phyloP scores from a whole-genome alignment of 805 yeast species.

The Saccharomycopsis sp. region DNA sequence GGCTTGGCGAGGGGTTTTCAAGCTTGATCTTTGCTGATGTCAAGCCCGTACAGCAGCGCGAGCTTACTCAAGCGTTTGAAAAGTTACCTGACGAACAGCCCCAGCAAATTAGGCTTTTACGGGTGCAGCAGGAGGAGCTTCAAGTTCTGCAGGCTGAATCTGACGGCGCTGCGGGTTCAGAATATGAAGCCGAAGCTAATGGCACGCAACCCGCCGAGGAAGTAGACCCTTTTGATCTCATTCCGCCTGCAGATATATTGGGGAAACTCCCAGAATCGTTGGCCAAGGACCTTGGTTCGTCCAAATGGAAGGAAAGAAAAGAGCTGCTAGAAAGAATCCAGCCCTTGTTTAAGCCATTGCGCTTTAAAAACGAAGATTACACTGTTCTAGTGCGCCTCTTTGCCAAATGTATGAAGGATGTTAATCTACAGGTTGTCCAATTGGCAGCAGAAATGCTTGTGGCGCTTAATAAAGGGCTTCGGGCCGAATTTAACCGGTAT shows the following conservation, averaged over 20 bases:
- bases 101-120: slow-evolving; percentile 49
- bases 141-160: slow-evolving; percentile 20
- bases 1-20: slow-evolving; percentile 64
- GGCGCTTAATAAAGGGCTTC: slow-evolving; percentile 59
- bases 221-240: slow-evolving; percentile 63
- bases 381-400: slow-evolving; percentile 52
- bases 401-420: slow-evolving; percentile 77
- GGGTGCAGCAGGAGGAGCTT: slow-evolving; percentile 43
- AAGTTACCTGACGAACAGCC: slow-evolving; percentile 38
- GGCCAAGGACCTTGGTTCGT: slow-evolving; percentile 44
- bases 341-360: slow-evolving; percentile 46
- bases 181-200: too few species aligned
- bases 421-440: slow-evolving; percentile 80
- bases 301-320: slow-evolving; percentile 89
- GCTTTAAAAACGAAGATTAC: slow-evolving; percentile 58
- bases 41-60: slow-evolving; percentile 90
- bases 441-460: slow-evolving; percentile 64
- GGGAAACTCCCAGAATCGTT: slow-evolving; percentile 62
- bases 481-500: slow-evolving; percentile 49
- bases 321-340: slow-evolving; percentile 68
- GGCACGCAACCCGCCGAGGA: too few species aligned
- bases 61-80: slow-evolving; percentile 63
- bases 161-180: slow-evolving; percentile 28
- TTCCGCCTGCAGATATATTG: slow-evolving; percentile 63
- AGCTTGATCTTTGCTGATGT: slow-evolving; percentile 57